Base-by-base conservation (phyloP, 106 monocot genomes). In the Posidonia australis region DNA sequence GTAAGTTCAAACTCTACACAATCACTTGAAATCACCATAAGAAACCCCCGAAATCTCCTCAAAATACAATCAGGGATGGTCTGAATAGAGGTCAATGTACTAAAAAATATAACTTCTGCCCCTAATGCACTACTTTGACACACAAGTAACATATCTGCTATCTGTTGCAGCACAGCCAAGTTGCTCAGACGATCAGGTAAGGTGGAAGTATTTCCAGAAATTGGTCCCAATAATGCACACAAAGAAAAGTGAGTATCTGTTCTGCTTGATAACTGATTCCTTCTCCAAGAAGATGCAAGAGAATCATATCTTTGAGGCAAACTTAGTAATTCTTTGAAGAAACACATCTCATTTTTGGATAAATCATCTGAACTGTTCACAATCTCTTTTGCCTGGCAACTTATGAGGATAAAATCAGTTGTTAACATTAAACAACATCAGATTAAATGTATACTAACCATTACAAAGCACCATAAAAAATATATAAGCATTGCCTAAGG, bases 1-100 rank as follows among this genome's bases (percentile, higher is more conserved):
- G 78, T 63, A 58, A 93, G 83, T 79, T 93, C 92, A 69, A 68
- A 67, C 74, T 88, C 85, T 66, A 70, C 70, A 74, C 64, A 75
- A 51, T 77, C 79, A 68, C 58, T 73, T 31, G 78, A 81, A 44
- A 88, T 62, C 56, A 31, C 74, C 74, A 88, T 78, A 48, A 93
- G 65, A 57, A 81, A 59, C 53, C 74, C 67, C 59, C 85, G 85
- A 25, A 93, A 53, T 62, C 78, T 88, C 74, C 71, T 81, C 21
- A 77, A 52, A 61, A 93, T 58, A 71, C 26, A 68, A 54, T 85
- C 88, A 78, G 76, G 74, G 62, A 88, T 54, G 59, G 80, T 76
- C 19, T 62, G 65, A 29, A 48, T 66, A 69, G 85, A 85, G 61
- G 19, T 54, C 77, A 88, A 63, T 70, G 70, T 77, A 71, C 71